phyloP scores from a whole-genome alignment of 305 asterid genomes.

The Solanum hybrid region DNA sequence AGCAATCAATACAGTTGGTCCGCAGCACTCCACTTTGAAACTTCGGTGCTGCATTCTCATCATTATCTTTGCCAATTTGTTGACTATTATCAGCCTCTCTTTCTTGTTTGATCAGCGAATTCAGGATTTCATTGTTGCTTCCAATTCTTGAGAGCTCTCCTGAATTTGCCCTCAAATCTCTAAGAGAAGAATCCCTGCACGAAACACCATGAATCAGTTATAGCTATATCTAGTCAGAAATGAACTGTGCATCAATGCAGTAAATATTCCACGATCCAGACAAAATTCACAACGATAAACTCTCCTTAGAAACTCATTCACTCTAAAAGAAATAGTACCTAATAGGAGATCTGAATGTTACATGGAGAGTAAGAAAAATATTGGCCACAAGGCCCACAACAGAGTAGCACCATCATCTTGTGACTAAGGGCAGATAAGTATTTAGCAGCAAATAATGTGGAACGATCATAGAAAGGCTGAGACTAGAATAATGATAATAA shows the following conservation, averaged over 20 bases:
- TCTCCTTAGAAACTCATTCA: not conserved
- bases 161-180: slow-evolving; percentile 65
- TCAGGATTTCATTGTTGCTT: slow-evolving; percentile 33
- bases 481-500: not conserved
- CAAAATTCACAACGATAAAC: not conserved
- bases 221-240: not conserved
- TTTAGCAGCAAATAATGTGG: not conserved
- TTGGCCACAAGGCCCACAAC: not conserved
- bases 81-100: slow-evolving; percentile 44
- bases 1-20: slow-evolving; percentile 94
- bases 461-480: not conserved
- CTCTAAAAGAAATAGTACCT: not conserved
- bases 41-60: slow-evolving; percentile 32
- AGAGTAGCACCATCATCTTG: not conserved
- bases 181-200: slow-evolving; percentile 63
- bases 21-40: slow-evolving; percentile 96
- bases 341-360: not conserved
- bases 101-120: slow-evolving; percentile 45
- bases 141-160: slow-evolving; percentile 59
- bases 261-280: not conserved
- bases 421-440: not conserved
- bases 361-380: not conserved
- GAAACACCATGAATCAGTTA: slow-evolving; percentile 14
- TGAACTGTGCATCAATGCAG: not conserved
- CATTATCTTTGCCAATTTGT: slow-evolving; percentile 28